A percentile compares a stretch with the other conserved stretches of the same genome.
Conservation (phyloP, 768 basidiomycete genomes). For the Tricholoma saponaceum region DNA sequence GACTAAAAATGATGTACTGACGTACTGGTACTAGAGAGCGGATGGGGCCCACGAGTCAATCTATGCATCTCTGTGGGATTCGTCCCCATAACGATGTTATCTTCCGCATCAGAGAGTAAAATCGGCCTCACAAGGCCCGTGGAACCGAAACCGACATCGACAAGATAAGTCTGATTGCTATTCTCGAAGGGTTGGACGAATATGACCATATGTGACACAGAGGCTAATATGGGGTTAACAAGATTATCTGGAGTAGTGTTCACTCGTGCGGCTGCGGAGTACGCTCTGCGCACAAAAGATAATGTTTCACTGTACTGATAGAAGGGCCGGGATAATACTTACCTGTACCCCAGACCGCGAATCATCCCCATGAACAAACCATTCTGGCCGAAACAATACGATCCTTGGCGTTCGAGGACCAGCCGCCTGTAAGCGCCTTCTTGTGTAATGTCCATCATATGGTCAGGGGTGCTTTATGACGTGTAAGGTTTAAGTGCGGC, state of each 20-base stretch:
- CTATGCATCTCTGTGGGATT: conserved; percentile 19
- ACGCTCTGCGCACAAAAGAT: conserved; percentile 17
- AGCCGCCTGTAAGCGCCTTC: conserved; percentile 15
- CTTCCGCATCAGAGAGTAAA: conserved; percentile 20
- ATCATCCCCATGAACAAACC: conserved; percentile 14
- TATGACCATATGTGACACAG: conserved; percentile 22
- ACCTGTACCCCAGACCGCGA: conserved; percentile 19
- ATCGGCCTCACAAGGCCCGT: conserved; percentile 22
- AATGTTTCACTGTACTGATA: not conserved
- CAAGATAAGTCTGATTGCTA: conserved; percentile 25
- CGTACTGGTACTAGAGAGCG: conserved; percentile 14
- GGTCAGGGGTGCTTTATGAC: not conserved
- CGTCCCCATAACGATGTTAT: conserved; percentile 18
- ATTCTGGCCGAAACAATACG: conserved; percentile 20
- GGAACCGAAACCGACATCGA: conserved; percentile 29
- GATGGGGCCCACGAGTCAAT: conserved; percentile 12
- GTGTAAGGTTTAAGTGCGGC: no score
- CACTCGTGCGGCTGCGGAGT: conserved; percentile 22
- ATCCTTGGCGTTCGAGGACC: conserved; percentile 15
- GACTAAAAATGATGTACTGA: conserved; percentile 1
- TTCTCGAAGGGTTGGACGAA: conserved; percentile 26
- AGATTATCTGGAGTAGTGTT: conserved; percentile 14
- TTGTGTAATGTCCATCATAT: conserved; percentile 9
- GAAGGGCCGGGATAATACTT: not conserved
- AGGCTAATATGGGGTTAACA: conserved; percentile 6